phyloP scores from a whole-genome alignment of 345 rosid species.

The Angophora floribunda region DNA sequence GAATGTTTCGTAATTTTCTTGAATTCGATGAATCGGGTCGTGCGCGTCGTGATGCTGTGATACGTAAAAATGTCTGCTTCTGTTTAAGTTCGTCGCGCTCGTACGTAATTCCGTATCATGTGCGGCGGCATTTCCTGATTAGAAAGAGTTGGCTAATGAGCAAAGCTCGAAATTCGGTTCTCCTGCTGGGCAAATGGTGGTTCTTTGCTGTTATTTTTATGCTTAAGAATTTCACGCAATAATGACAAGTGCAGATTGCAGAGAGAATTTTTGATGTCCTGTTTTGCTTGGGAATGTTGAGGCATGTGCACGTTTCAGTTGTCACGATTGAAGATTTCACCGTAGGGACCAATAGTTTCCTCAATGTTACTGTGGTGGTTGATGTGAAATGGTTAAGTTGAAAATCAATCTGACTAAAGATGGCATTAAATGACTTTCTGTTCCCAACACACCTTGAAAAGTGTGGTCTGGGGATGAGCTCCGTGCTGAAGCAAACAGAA shows the following conservation, averaged over 20 bases:
- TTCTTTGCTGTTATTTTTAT: not conserved
- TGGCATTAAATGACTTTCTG: not conserved
- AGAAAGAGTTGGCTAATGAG: not conserved
- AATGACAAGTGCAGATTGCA: not conserved
- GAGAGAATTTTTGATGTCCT: not conserved
- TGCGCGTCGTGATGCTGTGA: not conserved
- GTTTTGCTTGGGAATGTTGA: not conserved
- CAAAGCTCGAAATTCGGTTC: not conserved
- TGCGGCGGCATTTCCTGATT: not conserved
- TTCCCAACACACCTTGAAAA: not conserved
- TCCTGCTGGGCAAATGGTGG: not conserved
- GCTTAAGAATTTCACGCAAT: not conserved
- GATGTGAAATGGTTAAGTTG: not conserved
- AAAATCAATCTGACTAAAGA: not conserved
- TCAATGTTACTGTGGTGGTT: not conserved
- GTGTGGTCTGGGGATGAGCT: not conserved
- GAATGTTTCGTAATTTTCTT: not conserved
- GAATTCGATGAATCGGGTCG: not conserved
- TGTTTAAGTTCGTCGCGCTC: not conserved
- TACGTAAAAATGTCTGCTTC: not conserved
- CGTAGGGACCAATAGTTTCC: not conserved
- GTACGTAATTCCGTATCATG: not conserved
- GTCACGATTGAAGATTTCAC: not conserved
- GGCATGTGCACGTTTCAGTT: not conserved
- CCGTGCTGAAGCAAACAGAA: not conserved